A percentile compares a stretch with the other conserved stretches of the same genome.
These are phyloP conservation scores for Aurantiochytrium sp. DNA, from an alignment of 108 stramenopile species.

Conservation along the genomic window DNA sequence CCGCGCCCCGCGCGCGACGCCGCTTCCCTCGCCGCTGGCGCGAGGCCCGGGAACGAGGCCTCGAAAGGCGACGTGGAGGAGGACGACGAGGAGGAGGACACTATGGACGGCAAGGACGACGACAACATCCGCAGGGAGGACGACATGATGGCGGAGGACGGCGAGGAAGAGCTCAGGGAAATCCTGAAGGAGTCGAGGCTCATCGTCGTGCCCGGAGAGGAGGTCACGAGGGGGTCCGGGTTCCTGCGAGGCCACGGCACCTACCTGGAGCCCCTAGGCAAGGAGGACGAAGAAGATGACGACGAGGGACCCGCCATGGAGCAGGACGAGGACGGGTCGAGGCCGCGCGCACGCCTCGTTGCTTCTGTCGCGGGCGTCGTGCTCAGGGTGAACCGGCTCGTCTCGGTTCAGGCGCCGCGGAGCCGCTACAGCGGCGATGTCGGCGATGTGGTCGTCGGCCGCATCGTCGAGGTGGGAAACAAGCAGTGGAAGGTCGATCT, in stretches of 20 bases:
- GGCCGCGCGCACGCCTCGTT: constrained; percentile 59
- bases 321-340: constrained; percentile 32
- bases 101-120: too few relatives aligned
- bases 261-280: constrained; percentile 66
- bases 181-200: not conserved
- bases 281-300: constrained; percentile 39
- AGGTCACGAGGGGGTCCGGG: constrained; percentile 66
- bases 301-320: not conserved
- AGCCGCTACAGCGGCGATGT: constrained; percentile 75
- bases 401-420: constrained; percentile 78
- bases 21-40: too few relatives aligned
- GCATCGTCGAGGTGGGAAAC: constrained; percentile 74
- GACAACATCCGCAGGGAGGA: too few relatives aligned
- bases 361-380: constrained; percentile 83
- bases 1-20: too few relatives aligned
- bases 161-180: not conserved
- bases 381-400: constrained; percentile 88
- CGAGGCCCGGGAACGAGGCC: too few relatives aligned
- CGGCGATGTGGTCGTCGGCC: constrained; percentile 93
- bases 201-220: constrained; percentile 80
- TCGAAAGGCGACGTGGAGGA: too few relatives aligned
- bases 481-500: constrained; percentile 80
- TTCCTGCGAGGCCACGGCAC: constrained; percentile 96
- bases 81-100: too few relatives aligned
- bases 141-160: not conserved